phyloP scores from a whole-genome alignment of 139 green algal species.

The Asterochloris erici region DNA sequence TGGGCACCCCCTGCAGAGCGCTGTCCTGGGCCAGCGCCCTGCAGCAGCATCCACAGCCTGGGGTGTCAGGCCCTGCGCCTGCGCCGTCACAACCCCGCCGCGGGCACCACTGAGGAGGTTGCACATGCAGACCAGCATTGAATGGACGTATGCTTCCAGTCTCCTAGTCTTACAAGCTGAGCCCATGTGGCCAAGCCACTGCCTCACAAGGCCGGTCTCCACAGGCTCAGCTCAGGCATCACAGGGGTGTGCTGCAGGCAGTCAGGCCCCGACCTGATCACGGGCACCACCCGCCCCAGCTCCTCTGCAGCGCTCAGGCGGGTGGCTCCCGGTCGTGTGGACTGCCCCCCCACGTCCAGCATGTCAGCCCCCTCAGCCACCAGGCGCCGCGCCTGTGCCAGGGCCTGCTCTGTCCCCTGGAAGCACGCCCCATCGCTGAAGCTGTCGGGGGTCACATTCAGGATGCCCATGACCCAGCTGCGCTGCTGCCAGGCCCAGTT shows the following conservation, averaged over 20 bases:
- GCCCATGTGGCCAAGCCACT: too few relatives aligned
- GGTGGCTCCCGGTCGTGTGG: slow-evolving; percentile 77
- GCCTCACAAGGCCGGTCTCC: too few relatives aligned
- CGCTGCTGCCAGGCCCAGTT: slow-evolving; percentile 41
- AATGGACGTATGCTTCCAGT: too few relatives aligned
- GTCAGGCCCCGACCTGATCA: slow-evolving; percentile 54
- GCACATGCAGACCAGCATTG: too few relatives aligned
- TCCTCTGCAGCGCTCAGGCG: slow-evolving; percentile 66
- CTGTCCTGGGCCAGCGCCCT: slow-evolving; percentile 31
- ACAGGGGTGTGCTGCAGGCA: too few relatives aligned
- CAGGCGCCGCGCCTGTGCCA: slow-evolving; percentile 62
- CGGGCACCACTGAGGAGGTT: too few relatives aligned
- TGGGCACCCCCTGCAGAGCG: slow-evolving; percentile 33
- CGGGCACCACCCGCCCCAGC: slow-evolving; percentile 73
- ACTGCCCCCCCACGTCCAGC: slow-evolving; percentile 95
- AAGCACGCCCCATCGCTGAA: slow-evolving; percentile 87
- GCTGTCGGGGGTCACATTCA: slow-evolving; percentile 97
- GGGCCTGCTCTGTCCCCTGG: slow-evolving; percentile 30
- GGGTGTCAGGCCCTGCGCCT: too few relatives aligned
- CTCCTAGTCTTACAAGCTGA: too few relatives aligned
- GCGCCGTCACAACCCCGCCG: too few relatives aligned
- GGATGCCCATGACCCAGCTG: slow-evolving; percentile 84
- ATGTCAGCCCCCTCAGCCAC: slow-evolving; percentile 77
- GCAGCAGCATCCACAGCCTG: neutral
- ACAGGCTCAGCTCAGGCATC: too few relatives aligned